Evolutionary conservation across 2,329 filamentous ascomycete species (phyloP), one percentile per base, ranked within the genome.

Genomic region (Cladosporium sp.): DNA sequence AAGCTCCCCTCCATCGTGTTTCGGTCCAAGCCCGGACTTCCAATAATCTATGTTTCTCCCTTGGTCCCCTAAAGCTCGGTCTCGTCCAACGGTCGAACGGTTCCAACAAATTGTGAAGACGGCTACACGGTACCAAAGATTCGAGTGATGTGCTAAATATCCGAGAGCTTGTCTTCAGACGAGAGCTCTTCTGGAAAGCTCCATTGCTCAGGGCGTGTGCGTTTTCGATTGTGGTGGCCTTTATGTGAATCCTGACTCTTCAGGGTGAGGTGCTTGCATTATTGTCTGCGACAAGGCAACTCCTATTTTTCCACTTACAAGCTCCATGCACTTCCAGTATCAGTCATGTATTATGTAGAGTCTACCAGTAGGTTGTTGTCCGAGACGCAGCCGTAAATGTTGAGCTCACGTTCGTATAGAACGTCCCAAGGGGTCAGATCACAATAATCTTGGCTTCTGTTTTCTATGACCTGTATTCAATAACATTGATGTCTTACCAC

Each of bases 71-170:
- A 37, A 56, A 56, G 53, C 53, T 57, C 31, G 53, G 53, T 44
- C 56, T 10, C 33, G 35, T 58, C 11, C 35, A 58, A 58, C 56
- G 56, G 56, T 23, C 33, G 23, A 58, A 58, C 56, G 35, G 56
- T 58, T 58, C 33, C 52, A 21, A 55, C 29, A 7, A 57, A 37
- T 21, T 58, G 56, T 58, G 56, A 58, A 58, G 56, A 58, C 56
- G 56, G 33, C 33, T 28, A 23, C 14, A 16, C 33, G 44, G 33
- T 58, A 58, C 56, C 56, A 44, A 35, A 58, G 21, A 40, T 58
- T 21, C 37, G 37, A 44, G n/a, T 40, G 18, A n/a, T 44, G 37
- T 21, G 37, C 18, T 44, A 44, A 16, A 8, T 18, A 44, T 16
- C 18, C 18, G 37, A 44, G 37, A 44, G 37, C 18, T 10, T 44